phyloP scores from a whole-genome alignment of 495 filamentous ascomycete genomes.

The Tuber brumale region DNA sequence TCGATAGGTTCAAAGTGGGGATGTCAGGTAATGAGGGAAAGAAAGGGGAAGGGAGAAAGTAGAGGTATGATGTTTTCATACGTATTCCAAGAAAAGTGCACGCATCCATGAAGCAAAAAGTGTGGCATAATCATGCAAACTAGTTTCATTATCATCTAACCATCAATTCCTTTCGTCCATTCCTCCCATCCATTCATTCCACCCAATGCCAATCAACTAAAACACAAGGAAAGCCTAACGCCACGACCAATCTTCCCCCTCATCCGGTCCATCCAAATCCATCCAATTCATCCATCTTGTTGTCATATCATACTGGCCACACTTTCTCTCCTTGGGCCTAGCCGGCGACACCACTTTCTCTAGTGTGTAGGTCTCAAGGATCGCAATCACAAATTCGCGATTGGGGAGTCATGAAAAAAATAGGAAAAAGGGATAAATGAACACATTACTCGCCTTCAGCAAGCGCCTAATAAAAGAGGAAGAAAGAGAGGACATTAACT shows the following conservation, averaged over 20 bases:
- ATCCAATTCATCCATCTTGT: background rate
- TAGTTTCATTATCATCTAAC: background rate
- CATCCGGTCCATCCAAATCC: background rate
- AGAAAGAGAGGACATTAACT: constrained; percentile 1
- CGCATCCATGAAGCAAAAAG: background rate
- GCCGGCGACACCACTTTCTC: background rate
- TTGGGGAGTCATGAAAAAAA: background rate
- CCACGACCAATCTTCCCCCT: background rate
- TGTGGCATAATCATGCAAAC: background rate
- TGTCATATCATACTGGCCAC: background rate
- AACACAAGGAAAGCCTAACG: constrained; percentile 2
- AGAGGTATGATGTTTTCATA: background rate
- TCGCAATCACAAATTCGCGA: background rate
- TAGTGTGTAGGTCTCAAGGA: background rate
- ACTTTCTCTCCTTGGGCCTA: background rate
- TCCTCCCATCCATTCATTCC: background rate
- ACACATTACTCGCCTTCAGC: constrained; percentile 4
- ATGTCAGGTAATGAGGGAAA: background rate
- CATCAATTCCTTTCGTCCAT: background rate
- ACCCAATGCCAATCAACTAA: background rate
- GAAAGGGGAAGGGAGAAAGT: background rate
- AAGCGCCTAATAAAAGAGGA: background rate
- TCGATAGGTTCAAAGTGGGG: background rate
- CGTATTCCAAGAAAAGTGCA: background rate
- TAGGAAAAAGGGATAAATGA: background rate